Evolutionary conservation across 2,329 filamentous ascomycete genomes (phyloP), one percentile per base, ranked within the genome.

Genomic region (Venturia aucupariae): DNA sequence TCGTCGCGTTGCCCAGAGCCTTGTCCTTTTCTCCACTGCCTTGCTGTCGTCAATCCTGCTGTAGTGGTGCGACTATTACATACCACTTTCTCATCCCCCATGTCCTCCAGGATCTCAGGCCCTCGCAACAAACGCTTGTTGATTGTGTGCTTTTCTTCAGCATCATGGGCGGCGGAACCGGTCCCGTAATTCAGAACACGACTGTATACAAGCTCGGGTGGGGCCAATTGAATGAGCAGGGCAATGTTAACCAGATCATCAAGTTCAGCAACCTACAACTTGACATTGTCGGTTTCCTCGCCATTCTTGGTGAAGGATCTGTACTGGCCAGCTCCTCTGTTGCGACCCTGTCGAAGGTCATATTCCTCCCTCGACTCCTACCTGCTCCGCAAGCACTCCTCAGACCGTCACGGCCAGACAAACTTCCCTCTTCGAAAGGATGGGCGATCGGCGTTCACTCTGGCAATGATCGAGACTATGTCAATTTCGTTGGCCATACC

Each of bases 201-300:
- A 57, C 51, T 4, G 27, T 32, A n/a, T 57, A 57, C 51, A 57
- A 57, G 51, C 30, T 57, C 15, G 51, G 51, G 17, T 32, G 27
- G 51, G 51, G 51, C 11, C n/a, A 30, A 24, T 27, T 41, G 59
- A 60, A 60, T 17, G 2, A 42, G n/a, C 10, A 41, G 27, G 59
- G 59, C 8, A 8, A 60, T 17, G 59, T 41, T 6, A 44, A 44
- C 19, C 5, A 6, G 17, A 35, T 72, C 13, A 70, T 41, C 19
- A 19, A 30, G 5, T 60, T 41, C 38, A 38, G 72, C 13, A 70
- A 76, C 61, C 75, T 82, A 61, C 80, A 82, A 68, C 77, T 83
- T 60, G 81, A 83, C 68, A 82, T 83, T 60, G 81, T 83, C 65
- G 81, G 81, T 70, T 82, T 82, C 69, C 77, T 82, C n/a, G 80